phyloP scores from a whole-genome alignment of 257 asterid genomes.

The Solanum microdontum region DNA sequence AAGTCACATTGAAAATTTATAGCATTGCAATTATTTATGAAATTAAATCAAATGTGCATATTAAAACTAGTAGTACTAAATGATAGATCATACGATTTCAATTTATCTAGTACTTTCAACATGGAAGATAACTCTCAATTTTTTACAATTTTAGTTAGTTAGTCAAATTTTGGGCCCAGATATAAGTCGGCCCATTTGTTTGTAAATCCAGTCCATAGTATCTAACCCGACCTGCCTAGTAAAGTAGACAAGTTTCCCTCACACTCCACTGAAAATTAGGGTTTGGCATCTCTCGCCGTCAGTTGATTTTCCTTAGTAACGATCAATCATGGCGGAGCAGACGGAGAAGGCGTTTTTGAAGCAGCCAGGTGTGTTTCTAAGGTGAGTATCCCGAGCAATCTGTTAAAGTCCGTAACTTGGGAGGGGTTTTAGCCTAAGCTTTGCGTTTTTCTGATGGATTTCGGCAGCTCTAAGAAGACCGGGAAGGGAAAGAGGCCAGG shows the following conservation, averaged over 20 bases:
- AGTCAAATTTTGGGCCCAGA: background rate
- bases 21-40: too few relatives aligned
- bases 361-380: slow-evolving; percentile 10
- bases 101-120: too few relatives aligned
- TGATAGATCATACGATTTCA: too few relatives aligned
- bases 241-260: background rate
- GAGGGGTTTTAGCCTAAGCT: background rate
- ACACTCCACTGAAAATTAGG: background rate
- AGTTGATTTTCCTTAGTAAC: background rate
- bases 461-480: slow-evolving; percentile 31
- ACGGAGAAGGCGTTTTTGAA: slow-evolving; percentile 12
- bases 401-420: background rate
- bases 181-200: background rate
- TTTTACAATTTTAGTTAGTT: too few relatives aligned
- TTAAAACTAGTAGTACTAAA: too few relatives aligned
- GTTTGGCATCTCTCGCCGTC: background rate
- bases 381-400: background rate
- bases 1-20: too few relatives aligned
- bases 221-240: background rate
- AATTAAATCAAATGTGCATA: too few relatives aligned
- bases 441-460: background rate
- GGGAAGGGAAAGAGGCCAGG: slow-evolving; percentile 42
- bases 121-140: too few relatives aligned
- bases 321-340: background rate
- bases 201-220: background rate